A percentile compares a stretch with the other conserved stretches of the same genome.
Evolutionary conservation across 2,329 filamentous ascomycete genomes (phyloP).

Genomic region (Xylariales sp.): DNA sequence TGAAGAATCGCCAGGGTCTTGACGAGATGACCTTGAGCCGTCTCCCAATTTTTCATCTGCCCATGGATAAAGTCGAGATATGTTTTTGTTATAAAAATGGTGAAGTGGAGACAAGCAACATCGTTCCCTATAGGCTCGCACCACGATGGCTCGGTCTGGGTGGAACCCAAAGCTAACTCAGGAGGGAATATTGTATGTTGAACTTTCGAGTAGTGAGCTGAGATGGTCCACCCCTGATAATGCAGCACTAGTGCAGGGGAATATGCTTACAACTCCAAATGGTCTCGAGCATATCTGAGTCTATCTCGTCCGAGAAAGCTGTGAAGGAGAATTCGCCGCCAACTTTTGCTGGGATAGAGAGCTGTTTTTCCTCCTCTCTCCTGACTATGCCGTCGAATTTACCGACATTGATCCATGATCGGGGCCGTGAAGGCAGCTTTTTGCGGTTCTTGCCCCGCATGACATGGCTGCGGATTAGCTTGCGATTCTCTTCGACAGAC

Average conservation of each 20-base stretch:
- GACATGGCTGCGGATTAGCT: constrained; percentile 2
- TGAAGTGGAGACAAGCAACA: constrained; percentile 1
- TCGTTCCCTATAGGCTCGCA: constrained; percentile 2
- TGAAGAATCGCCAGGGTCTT: neutral
- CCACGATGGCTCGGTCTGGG: neutral
- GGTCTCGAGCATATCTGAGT: neutral
- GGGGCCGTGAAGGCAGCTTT: neutral
- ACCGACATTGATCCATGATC: neutral
- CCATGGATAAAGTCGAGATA: neutral
- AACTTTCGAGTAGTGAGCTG: too few relatives aligned
- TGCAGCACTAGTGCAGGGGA: neutral
- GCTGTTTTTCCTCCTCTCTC: too few relatives aligned
- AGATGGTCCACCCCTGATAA: too few relatives aligned
- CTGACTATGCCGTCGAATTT: too few relatives aligned
- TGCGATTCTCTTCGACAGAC: too few relatives aligned
- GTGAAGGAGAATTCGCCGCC: constrained; percentile 3
- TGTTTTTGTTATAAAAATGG: constrained; percentile 1
- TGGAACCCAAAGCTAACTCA: neutral
- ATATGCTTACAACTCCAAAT: constrained; percentile 1
- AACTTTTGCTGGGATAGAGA: neutral
- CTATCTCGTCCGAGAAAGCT: neutral
- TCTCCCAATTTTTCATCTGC: neutral
- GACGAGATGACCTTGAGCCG: neutral
- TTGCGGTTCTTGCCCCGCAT: constrained; percentile 6
- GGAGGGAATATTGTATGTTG: constrained; percentile 1